phyloP scores from a whole-genome alignment of 2,329 filamentous ascomycete genomes.

The Albophoma yamanashiensis region DNA sequence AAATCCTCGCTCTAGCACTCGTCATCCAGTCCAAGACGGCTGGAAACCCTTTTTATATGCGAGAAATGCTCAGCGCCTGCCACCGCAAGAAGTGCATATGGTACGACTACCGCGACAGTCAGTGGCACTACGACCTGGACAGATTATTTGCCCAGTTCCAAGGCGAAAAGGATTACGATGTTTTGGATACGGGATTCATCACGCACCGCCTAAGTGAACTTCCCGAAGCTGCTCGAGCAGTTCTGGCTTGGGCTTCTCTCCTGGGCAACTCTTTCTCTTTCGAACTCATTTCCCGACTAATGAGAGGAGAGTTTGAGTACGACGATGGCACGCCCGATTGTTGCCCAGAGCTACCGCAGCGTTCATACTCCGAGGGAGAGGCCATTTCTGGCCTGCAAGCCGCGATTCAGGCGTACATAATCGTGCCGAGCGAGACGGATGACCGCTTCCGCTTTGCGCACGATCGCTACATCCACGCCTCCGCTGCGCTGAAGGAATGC shows the following conservation, averaged over 20 bases:
- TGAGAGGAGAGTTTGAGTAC: slow-evolving; percentile 64
- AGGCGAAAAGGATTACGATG: slow-evolving; percentile 66
- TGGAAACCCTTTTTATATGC: slow-evolving; percentile 84
- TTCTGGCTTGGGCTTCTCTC: slow-evolving; percentile 79
- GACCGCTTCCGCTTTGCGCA: slow-evolving; percentile 83
- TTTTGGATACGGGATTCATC: slow-evolving; percentile 75
- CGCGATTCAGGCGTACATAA: slow-evolving; percentile 67
- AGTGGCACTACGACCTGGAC: slow-evolving; percentile 81
- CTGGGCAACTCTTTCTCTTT: slow-evolving; percentile 80
- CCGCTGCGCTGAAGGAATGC: slow-evolving; percentile 57
- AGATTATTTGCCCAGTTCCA: slow-evolving; percentile 78
- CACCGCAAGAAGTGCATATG: slow-evolving; percentile 80
- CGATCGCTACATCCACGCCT: slow-evolving; percentile 74
- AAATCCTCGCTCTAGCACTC: slow-evolving; percentile 66
- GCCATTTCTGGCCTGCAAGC: slow-evolving; percentile 71
- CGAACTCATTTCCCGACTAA: slow-evolving; percentile 62
- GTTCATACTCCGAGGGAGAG: slow-evolving; percentile 50
- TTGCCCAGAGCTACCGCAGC: slow-evolving; percentile 10
- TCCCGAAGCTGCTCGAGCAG: slow-evolving; percentile 59
- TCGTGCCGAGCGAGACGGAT: slow-evolving; percentile 73
- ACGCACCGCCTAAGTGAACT: slow-evolving; percentile 67
- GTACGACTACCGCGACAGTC: slow-evolving; percentile 76
- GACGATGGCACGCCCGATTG: slow-evolving; percentile 32
- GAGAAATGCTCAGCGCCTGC: slow-evolving; percentile 81
- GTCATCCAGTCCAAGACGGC: slow-evolving; percentile 82